Base-by-base conservation (phyloP, 164 flowering plant species). In the Stephania cephalantha region DNA sequence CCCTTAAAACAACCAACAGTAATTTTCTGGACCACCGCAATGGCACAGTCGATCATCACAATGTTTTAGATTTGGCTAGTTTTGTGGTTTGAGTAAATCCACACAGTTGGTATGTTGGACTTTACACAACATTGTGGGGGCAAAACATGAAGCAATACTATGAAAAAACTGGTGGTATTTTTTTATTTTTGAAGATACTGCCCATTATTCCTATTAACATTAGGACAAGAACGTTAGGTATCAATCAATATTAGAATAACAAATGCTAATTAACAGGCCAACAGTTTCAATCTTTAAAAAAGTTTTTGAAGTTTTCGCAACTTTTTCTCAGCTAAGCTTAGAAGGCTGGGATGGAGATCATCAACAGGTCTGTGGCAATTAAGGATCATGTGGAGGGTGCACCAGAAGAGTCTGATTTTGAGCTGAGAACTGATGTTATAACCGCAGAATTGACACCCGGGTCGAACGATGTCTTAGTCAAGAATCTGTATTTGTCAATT, bases 401-500 rank as follows among this genome's bases (percentile, higher is more conserved):
- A 12, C 94, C 97, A 1, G 64, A 73, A n/a, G 87, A 87, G 64
- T 76, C 86, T 4, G 85, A 90, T 63, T 88, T 92, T 61, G 93
- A 87, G 79, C 46, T 88, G 69, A 86, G 77, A 73, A 55, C 68
- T 6, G 76, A 45, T 13, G 10, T 69, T 6, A 35, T 88, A 22
- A n/a, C 74, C 50, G 76, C 88, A 1, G 63, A 71, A 0, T 45
- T 77, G 6, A 70, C n/a, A 15, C 74, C 76, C 5, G 86, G 85
- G 0, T 84, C 87, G 8, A 78, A 78, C 9, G 82, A 81, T 58
- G 80, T 89, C 15, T 75, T 87, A 9, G 88, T 90, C 10, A 88
- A 88, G 71, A 90, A 87, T 75, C 77, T 89, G 20, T 87, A 85
- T 44, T 76, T 92, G 0, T 92, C 97, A 1, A 83, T 90, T 50